Base-by-base conservation (phyloP, 2,329 filamentous ascomycete species). In the Cladosporium sp. region DNA sequence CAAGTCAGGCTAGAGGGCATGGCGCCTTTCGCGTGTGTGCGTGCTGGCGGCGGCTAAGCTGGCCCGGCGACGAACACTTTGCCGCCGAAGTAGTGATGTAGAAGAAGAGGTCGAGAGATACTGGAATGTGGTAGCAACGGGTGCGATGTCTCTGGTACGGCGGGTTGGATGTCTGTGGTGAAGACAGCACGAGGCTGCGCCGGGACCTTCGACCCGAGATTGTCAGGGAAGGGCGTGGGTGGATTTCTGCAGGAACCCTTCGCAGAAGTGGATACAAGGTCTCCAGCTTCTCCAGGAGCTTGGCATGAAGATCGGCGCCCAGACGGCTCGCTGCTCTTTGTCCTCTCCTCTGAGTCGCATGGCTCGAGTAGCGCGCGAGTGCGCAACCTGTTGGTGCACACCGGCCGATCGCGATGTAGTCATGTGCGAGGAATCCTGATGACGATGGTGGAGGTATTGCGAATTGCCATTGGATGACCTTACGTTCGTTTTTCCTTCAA, bases 231-330 rank as follows among this genome's bases (percentile, higher is more conserved):
- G 23, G 46, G 46, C 31, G 46, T 40, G 37, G 40, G 40, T 46
- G 40, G n/a, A 26, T 31, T 35, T 37, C 56, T 59, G 56, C 56
- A 59, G 56, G 56, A 59, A 59, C 56, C 23, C 37, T 59, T 59
- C 35, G 56, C 56, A 59, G 56, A 59, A 59, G 56, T 59, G 56
- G 56, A 46, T 59, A 28, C 28, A 46, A 11, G 52, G 52, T 59
- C 56, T 59, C 56, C 56, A 59, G 56, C 37, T 59, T 59, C 56
- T 59, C 56, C 56, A 59, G 29, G 55, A n/a, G 29, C 52, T 55
- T 35, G 55, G 55, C 55, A 35, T 59, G n/a, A 28, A 26, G 56
- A 59, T 59, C 56, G 56, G 35, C 56, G 56, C 35, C 35, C 23
- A 40, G 56, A 35, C 56, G 56, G 35, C 31, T 26, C 56, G 37